These are phyloP conservation scores for Pezicula neosporulosa DNA, from an alignment of 2,329 filamentous ascomycete species.

Conservation along the genomic window DNA sequence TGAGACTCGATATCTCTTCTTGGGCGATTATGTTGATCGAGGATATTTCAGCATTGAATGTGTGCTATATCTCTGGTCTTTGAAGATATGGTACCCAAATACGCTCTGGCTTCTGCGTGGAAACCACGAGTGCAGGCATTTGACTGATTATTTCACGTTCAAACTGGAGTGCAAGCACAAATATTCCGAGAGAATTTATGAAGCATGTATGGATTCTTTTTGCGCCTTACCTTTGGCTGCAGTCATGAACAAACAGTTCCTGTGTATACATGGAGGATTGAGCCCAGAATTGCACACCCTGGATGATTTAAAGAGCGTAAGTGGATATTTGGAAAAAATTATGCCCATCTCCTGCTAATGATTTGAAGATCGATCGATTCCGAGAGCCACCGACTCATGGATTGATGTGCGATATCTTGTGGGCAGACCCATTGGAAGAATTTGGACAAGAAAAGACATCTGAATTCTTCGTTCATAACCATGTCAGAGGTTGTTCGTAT, in stretches of 20 bases:
- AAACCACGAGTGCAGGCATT: constrained; percentile 97
- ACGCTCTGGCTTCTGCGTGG: constrained; percentile 95
- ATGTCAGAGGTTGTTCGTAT: constrained; percentile 97
- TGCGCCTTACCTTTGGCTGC: constrained; percentile 90
- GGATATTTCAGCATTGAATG: constrained; percentile 99
- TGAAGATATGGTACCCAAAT: constrained; percentile 99
- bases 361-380: constrained; percentile 84
- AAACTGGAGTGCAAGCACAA: constrained; percentile 99
- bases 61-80: constrained; percentile 92
- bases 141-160: constrained; percentile 99
- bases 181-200: constrained; percentile 93
- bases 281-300: constrained; percentile 95
- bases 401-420: constrained; percentile 98
- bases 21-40: constrained; percentile 96
- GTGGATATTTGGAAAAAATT: constrained; percentile 27
- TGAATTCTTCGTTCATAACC: constrained; percentile 97
- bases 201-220: constrained; percentile 98
- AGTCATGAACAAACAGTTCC: constrained; percentile 99
- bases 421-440: constrained; percentile 96
- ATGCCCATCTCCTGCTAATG: constrained; percentile 5
- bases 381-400: constrained; percentile 95
- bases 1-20: constrained; percentile 93
- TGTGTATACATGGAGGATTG: constrained; percentile 95
- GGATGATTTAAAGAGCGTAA: constrained; percentile 84
- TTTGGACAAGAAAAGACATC: constrained; percentile 98